Base-by-base conservation (phyloP, 345 rosid species). In the Salix viminalis region DNA sequence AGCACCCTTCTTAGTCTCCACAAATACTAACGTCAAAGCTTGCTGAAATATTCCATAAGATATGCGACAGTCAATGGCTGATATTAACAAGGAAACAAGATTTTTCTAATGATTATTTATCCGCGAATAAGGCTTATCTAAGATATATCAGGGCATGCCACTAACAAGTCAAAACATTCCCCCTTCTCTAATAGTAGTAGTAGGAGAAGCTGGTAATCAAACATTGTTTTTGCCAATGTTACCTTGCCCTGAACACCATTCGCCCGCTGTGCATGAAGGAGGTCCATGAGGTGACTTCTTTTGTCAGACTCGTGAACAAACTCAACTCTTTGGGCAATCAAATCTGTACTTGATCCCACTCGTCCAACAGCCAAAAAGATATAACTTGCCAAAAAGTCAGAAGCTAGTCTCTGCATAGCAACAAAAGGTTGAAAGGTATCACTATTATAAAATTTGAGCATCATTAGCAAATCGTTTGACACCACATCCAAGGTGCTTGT, bases 211-310 rank as follows among this genome's bases (percentile, higher is more conserved):
- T 58, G 42, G 69, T n/a, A 5, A 37, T 48, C 77, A 68, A 44
- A n/a, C 4, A 14, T 37, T 60, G 44, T 1, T 24, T 58, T 32
- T 54, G 34, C 68, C 32, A 18, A 21, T 52, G 78, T 30, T 86
- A 96, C 99, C 99, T 92, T 96, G 75, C 89, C 88, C 44, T 91
- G 90, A 80, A 78, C 78, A 77, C 86, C 98, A 86, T 83, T 90
- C 72, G 82, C 94, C 86, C 91, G 90, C 78, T 96, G 99, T 23
- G 99, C 99, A 68, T 93, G 97, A 82, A 96, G 97, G 72, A 96
- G 98, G 83, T 96, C 99, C 99, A 96, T 96, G 61, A 96, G 98
- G 73, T 93, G 95, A 82, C 99, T 96, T 88, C 99, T 93, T 85
- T 96, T 96, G 87, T 96, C 99, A 42, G 97, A 81, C 50, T 96